These are phyloP conservation scores for Phytophthora multivora DNA, from an alignment of 352 stramenopile species.

Conservation along the genomic window DNA sequence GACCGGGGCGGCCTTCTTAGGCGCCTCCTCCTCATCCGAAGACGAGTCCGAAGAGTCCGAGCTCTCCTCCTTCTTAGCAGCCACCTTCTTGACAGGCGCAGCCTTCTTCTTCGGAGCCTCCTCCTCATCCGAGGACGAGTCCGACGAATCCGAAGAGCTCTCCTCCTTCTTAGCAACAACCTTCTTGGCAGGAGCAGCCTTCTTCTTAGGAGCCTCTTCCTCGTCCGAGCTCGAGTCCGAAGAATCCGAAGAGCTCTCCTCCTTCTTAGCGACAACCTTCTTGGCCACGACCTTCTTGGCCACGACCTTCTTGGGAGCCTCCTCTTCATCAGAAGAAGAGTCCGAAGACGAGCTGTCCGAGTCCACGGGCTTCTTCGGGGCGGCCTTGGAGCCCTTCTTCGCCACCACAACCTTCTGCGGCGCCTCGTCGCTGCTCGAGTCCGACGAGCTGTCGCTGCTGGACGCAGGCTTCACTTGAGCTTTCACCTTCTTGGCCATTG, in stretches of 20 bases:
- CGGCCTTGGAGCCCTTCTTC: slow-evolving; percentile 63
- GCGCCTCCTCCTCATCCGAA: slow-evolving; percentile 45
- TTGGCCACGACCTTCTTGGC: slow-evolving; percentile 47
- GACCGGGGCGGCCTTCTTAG: slow-evolving; percentile 41
- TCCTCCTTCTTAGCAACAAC: slow-evolving; percentile 48
- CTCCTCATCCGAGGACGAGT: slow-evolving; percentile 46
- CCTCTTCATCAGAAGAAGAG: slow-evolving; percentile 48
- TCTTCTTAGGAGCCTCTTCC: slow-evolving; percentile 42
- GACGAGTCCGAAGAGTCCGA: slow-evolving; percentile 35
- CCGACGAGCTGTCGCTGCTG: slow-evolving; percentile 53
- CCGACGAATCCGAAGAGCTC: slow-evolving; percentile 35
- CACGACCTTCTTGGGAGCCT: slow-evolving; percentile 44
- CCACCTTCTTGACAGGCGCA: slow-evolving; percentile 43
- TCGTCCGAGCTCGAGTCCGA: slow-evolving; percentile 53
- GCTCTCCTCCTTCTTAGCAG: slow-evolving; percentile 46
- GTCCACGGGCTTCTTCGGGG: slow-evolving; percentile 45
- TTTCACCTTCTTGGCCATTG: slow-evolving; percentile 66
- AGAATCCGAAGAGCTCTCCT: slow-evolving; percentile 37
- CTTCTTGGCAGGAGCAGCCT: slow-evolving; percentile 45
- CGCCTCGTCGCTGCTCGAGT: slow-evolving; percentile 63
- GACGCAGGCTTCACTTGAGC: slow-evolving; percentile 45
- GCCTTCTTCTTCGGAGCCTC: slow-evolving; percentile 50
- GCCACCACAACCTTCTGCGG: slow-evolving; percentile 47
- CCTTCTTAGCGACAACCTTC: slow-evolving; percentile 62
- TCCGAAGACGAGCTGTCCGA: slow-evolving; percentile 45